These are phyloP conservation scores for Rosa lucieae DNA, from an alignment of 306 rosid species.

Conservation along the genomic window DNA sequence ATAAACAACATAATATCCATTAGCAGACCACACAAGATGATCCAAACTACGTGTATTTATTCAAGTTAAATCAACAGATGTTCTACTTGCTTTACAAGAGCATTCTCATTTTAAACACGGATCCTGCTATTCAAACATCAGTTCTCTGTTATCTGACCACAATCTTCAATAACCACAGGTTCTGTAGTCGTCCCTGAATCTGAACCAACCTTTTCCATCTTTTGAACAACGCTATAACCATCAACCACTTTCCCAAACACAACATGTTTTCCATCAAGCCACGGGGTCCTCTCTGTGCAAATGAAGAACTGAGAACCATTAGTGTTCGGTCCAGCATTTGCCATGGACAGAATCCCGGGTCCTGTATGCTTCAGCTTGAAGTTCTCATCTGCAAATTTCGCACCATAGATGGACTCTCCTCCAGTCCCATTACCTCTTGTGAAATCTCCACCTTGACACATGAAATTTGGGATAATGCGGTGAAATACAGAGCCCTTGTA, in stretches of 20 bases:
- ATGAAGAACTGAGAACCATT: conserved; percentile 92
- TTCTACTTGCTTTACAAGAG: conserved; percentile 11
- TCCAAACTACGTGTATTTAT: background rate
- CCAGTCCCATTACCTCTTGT: conserved; percentile 81
- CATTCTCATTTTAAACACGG: background rate
- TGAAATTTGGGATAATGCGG: conserved; percentile 72
- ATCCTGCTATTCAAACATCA: conserved; percentile 1
- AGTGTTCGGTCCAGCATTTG: conserved; percentile 70
- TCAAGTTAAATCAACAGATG: background rate
- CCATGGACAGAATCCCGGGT: conserved; percentile 86
- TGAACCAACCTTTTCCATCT: conserved; percentile 82
- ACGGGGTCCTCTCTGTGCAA: conserved; percentile 51
- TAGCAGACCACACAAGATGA: background rate
- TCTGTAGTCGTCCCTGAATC: conserved; percentile 50
- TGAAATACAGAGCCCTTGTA: conserved; percentile 75
- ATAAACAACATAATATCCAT: background rate
- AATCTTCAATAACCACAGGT: conserved; percentile 70
- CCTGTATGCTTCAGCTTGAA: conserved; percentile 73
- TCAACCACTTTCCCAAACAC: conserved; percentile 90
- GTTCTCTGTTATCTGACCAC: conserved; percentile 54
- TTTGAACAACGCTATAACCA: conserved; percentile 60
- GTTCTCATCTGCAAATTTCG: conserved; percentile 69
- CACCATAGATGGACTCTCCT: conserved; percentile 85
- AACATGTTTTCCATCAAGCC: conserved; percentile 91
- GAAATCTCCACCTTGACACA: conserved; percentile 95